Percentiles rank a stretch among this genome's conserved stretches.
Conservation (phyloP, 1,284 basidiomycete species). For the Termitomyces sp. region DNA sequence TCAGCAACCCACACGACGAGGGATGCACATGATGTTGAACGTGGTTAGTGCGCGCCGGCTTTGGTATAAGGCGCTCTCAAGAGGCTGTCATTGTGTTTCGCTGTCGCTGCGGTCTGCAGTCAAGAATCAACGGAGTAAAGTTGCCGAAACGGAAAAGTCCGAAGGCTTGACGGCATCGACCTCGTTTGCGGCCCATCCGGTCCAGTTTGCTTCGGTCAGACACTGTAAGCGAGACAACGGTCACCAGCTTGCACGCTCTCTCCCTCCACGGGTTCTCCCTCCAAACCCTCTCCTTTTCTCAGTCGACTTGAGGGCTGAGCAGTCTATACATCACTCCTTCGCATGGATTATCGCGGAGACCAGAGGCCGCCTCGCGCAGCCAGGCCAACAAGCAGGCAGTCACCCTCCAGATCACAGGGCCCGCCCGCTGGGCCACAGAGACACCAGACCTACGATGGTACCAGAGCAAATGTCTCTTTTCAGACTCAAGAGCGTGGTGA, state of each 20-base stretch:
- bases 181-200: constrained; percentile 7
- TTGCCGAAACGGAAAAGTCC: constrained; percentile 15
- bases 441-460: constrained; percentile 29
- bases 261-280: background rate
- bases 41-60: background rate
- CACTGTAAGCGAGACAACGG: constrained; percentile 16
- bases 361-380: constrained; percentile 42
- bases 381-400: constrained; percentile 34
- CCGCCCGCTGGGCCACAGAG: constrained; percentile 24
- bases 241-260: constrained; percentile 1
- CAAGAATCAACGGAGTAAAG: constrained; percentile 1
- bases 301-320: background rate
- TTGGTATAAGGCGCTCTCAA: background rate
- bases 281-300: background rate
- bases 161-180: constrained; percentile 4
- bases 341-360: constrained; percentile 47
- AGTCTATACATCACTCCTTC: background rate
- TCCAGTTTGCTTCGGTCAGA: background rate
- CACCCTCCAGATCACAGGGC: constrained; percentile 25
- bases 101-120: background rate
- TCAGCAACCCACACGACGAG: background rate
- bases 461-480: constrained; percentile 57
- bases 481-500: constrained; percentile 64
- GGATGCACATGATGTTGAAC: background rate
- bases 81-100: background rate